Evolutionary conservation across 768 basidiomycete species (phyloP), one percentile per base, ranked within the genome.

Genomic region (Lepiota brunneoincarnata): DNA sequence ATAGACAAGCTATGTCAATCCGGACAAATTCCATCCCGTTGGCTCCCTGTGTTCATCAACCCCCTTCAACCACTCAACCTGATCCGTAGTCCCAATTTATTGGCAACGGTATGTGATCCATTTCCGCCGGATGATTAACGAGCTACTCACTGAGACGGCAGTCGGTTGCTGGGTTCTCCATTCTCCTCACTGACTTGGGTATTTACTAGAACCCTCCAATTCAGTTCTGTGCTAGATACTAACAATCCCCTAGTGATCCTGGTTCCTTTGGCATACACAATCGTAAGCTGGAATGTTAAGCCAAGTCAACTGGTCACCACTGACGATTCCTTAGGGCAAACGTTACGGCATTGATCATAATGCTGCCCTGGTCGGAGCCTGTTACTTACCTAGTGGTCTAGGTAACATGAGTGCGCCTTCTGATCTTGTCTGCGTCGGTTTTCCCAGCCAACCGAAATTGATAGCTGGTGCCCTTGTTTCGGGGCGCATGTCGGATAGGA

Each of bases 251-350:
- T n/a, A 71, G 82, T 78, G 17, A 54, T 87, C 2, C 63, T 87
- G 43, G 65, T 85, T 14, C 88, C 88, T 0, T 66, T 90, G 7
- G 76, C 85, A 0, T 86, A 82, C 57, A 88, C 86, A 0, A 73
- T 89, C 26, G 87, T 88, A 56, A 60, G 82, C 66, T 12, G 14
- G 4, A 39, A 48, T 1, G 26, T 10, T 24, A 18, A 37, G 40
- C 40, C 31, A 31, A 39, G 15, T 20, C 11, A 28, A 28, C 39
- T 42, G 17, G n/a, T 6, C 20, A 18, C 7, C 28, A 10, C 17
- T 49, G 11, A 12, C 18, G 7, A 15, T 4, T 7, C 17, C 44
- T 23, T 57, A 89, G 86, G 88, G 84, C 3, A 69, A 63, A 17
- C 72, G 72, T 24, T 87, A 86, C 60, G 64, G 72, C 28, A 81